Base-by-base conservation (phyloP, 2,329 filamentous ascomycete species). In the Ophiostoma quercus region DNA sequence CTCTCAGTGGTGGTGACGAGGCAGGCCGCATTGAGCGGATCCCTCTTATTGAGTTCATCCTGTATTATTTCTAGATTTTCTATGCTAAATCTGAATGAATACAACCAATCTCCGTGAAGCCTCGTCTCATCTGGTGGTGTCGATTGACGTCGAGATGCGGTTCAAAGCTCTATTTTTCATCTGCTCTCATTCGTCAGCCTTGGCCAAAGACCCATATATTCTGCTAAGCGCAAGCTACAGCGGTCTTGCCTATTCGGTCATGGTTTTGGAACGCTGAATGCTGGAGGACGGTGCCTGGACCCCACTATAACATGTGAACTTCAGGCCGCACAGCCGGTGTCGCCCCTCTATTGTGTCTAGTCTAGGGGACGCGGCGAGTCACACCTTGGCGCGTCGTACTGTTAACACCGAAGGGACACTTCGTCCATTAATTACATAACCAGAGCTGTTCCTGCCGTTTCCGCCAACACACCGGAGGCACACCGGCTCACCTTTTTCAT, bases 381-480 rank as follows among this genome's bases (percentile, higher is more conserved):
- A 57, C 51, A 25, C 51, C 51, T 19, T 62, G 25, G 57, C 57
- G 57, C 57, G 57, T 62, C 57, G 25, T 62, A 62, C 25, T 8
- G 14, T 32, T 62, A 57, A 57, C 51, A 57, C 51, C 51, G 51
- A 57, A 29, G 51, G 57, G 57, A 62, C 57, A 62, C n/a, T 62
- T 62, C 25, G 22, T 32, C 57, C 11, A 16, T 62, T 57, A 25
- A 25, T 57, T 54, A 54, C 51, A 54, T 54, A 57, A 57, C 51
- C 51, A 57, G 9, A 25, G n/a, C 51, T 25, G 51, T 22, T 57
- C 19, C 51, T 25, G 51, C 51, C 51, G 22, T 4, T 57, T 57
- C 11, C 7, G 51, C 25, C 51, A 22, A 57, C 51, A 57, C n/a
- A 57, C 43, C 5, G 51, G 51, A 57, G 51, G 22, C 25, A 29